Conservation (phyloP, 2,329 filamentous ascomycete species). For the Colletotrichum godetiae region DNA sequence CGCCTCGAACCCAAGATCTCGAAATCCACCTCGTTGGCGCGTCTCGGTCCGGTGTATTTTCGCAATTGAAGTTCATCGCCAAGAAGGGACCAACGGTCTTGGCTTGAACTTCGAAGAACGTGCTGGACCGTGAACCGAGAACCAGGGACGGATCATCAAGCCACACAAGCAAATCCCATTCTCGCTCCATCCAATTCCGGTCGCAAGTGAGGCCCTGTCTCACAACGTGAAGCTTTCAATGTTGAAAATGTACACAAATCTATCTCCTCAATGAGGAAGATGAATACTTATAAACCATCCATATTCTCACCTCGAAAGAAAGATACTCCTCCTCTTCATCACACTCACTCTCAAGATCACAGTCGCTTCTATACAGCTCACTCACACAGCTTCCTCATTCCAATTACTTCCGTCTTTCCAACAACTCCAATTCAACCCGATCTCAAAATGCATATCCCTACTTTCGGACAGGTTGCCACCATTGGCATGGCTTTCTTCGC, state of each 20-base stretch:
- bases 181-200: neutral
- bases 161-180: neutral
- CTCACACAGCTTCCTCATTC: neutral
- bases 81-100: neutral
- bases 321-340: neutral
- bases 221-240: neutral
- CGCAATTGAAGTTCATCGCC: neutral
- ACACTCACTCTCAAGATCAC: constrained; percentile 21
- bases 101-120: neutral
- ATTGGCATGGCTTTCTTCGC: constrained; percentile 30
- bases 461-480: constrained; percentile 30
- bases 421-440: neutral
- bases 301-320: neutral
- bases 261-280: neutral
- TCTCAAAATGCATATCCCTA: constrained; percentile 31
- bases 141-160: neutral
- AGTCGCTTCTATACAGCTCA: neutral
- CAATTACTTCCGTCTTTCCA: neutral
- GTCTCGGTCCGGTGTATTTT: neutral
- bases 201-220: neutral
- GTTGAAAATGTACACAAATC: neutral
- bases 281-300: neutral
- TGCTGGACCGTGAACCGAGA: neutral
- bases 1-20: neutral
- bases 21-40: neutral